These are phyloP conservation scores for Boletellus deceptivus DNA, from an alignment of 1,284 basidiomycete genomes.

Conservation along the genomic window DNA sequence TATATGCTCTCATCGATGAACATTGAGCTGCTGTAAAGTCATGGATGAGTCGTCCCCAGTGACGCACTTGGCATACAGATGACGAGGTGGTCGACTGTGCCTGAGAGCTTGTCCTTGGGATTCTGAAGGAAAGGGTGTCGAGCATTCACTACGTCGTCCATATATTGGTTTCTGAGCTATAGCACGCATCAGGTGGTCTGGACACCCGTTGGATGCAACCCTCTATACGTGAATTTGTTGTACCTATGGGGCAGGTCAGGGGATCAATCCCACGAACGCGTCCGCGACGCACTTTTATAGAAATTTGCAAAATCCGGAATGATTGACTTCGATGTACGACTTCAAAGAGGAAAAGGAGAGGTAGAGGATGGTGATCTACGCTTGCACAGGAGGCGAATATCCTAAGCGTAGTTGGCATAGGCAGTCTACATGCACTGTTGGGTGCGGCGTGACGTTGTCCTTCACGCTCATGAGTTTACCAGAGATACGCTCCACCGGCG, in stretches of 20 bases:
- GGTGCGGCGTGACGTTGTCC: conserved; percentile 50
- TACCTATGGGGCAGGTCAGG: conserved; percentile 52
- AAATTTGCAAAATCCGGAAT: conserved; percentile 94
- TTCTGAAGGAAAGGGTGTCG: no score
- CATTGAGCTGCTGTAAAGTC: no score
- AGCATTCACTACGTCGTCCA: conserved; percentile 73
- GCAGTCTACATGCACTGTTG: conserved; percentile 72
- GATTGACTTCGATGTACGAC: conserved; percentile 92
- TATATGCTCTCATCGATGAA: no score
- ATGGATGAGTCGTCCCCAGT: no score
- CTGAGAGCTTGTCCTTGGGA: conserved; percentile 66
- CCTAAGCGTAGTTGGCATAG: conserved; percentile 82
- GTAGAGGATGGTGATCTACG: conserved; percentile 88
- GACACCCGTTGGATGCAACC: conserved; percentile 33
- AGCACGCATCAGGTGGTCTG: no score
- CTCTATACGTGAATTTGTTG: conserved; percentile 90
- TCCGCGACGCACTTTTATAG: conserved; percentile 77
- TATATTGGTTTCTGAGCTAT: conserved; percentile 46
- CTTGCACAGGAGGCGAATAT: conserved; percentile 89
- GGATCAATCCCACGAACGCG: not conserved
- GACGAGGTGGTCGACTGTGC: conserved; percentile 61
- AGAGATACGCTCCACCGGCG: conserved; percentile 46
- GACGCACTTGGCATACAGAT: conserved; percentile 13
- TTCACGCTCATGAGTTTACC: conserved; percentile 48
- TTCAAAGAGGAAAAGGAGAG: conserved; percentile 80